Base-by-base conservation (phyloP, 1,284 basidiomycete species). In the Tylopilus microsporus region DNA sequence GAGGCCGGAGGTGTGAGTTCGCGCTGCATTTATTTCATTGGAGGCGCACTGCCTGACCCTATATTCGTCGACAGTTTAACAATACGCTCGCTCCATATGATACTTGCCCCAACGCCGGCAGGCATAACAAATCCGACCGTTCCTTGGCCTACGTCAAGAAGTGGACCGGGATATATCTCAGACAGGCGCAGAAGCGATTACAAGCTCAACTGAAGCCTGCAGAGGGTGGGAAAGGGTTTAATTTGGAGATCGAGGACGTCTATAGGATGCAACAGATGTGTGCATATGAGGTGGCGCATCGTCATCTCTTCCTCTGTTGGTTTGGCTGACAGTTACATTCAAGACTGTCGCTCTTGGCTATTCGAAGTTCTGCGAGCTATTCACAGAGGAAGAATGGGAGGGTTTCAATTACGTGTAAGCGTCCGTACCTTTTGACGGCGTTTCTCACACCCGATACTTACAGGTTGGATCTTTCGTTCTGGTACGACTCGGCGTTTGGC, bases 321-420 rank as follows among this genome's bases (percentile, higher is more conserved):
- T 30, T 52, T 15, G 15, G 18, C 53, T 63, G 47, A 62, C 45
- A 41, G 52, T 6, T 42, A 16, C 15, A 9, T 37, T 43, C 15
- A 39, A 92, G 86, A 96, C 94, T 4, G 92, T 94, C 45, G 89
- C 92, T 0, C 79, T 96, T 16, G 94, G 94, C 3, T 94, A 90
- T 68, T 92, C 89, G 34, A 87, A 85, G 63, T 97, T 96, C 75
- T 98, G 95, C 66, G 82, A 84, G 53, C 77, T 98, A 1, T 98
- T 98, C 74, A 94, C 90, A 0, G 79, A 89, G 68, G 86, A 92
- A 49, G 94, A 97, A 71, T 94, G 92, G 87, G 82, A 88, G 65
- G 92, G 91, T 13, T 95, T 92, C 71, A 83, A 92, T 70, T 95
- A 94, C 61, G 78, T 85, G 83, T 89, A 66, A 61, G 86, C 77